Evolutionary conservation across 805 yeast genomes (phyloP).

Genomic region (Yarrowia keelungensis): DNA sequence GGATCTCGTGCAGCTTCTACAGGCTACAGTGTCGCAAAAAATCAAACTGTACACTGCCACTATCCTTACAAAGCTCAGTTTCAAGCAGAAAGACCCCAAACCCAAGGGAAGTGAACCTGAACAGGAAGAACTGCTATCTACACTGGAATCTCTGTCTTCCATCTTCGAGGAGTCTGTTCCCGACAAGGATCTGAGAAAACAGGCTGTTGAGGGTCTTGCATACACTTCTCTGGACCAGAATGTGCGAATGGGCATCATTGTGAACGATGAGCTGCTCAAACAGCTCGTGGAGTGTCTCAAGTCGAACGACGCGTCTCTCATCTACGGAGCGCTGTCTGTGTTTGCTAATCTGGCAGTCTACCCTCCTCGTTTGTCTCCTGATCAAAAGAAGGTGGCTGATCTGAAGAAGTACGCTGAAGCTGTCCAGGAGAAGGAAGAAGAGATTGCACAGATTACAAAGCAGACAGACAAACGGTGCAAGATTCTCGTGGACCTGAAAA

Average conservation of each 20-base stretch:
- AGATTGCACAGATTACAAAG: constrained; percentile 42
- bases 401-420: constrained; percentile 48
- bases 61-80: constrained; percentile 48
- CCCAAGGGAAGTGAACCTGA: constrained; percentile 41
- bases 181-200: constrained; percentile 39
- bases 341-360: constrained; percentile 49
- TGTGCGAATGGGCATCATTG: constrained; percentile 47
- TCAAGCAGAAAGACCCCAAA: constrained; percentile 40
- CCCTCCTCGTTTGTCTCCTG: constrained; percentile 48
- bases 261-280: constrained; percentile 42
- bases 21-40: constrained; percentile 41
- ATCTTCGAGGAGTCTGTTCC: constrained; percentile 46
- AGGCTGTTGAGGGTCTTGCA: constrained; percentile 52
- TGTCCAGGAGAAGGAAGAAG: constrained; percentile 41
- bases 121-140: constrained; percentile 10
- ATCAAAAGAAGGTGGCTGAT: constrained; percentile 45
- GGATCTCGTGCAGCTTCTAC: constrained; percentile 44
- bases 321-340: constrained; percentile 49
- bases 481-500: constrained; percentile 44
- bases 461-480: constrained; percentile 44
- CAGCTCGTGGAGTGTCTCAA: constrained; percentile 41
- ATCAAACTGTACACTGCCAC: constrained; percentile 49
- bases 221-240: constrained; percentile 48
- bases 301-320: constrained; percentile 44
- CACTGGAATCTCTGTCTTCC: constrained; percentile 45